Base-by-base conservation (phyloP, 192 early-diverging fungal genomes). In the Coemansia sp. region DNA sequence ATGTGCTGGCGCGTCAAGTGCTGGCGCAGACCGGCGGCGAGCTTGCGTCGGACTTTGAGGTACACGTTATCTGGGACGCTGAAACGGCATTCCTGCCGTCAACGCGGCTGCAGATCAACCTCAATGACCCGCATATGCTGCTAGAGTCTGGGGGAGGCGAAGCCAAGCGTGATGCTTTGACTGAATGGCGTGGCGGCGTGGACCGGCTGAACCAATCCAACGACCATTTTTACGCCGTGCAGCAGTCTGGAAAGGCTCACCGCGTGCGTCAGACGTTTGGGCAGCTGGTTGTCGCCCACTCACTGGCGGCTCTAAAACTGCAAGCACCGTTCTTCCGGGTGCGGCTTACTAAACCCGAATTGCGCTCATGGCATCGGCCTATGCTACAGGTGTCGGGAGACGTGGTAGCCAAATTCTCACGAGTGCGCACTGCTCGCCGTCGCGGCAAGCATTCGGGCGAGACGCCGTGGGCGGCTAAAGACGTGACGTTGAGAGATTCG, bases 301-400 rank as follows among this genome's bases (percentile, higher is more conserved):
- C 96, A 14, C 74, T 93, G 23, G 95, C 97, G 12, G 93, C 97
- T 9, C 77, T 94, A 59, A 91, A 88, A 62, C 72, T 98, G 31
- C 90, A 93, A 61, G 84, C 86, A 14, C 89, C 88, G 19, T 91
- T 89, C 58, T 97, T 91, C 77, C 97, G 95, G 63, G 91, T 91
- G 69, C 88, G 91, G 45, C 78, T 95, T 25, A 84, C 89, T 12
- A 91, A 93, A 45, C 75, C 86, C 4, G 96, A 99, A 48, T 74
- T 94, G 55, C 89, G 95, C 5, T 88, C 91, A 1, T 95, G 94
- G 85, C 96, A 99, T 72, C 90, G 97, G 19, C 95, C 94, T 8
- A 78, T 85, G 17, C 69, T 94, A 38, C 89, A 90, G 53, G 75
- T 91, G n/a, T 80, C 89, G 6, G 65, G 88, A 8, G 83, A 87